Percentiles rank a stretch among this genome's conserved stretches.
Evolutionary conservation across 2,329 filamentous ascomycete genomes (phyloP).

Genomic region (Ophioceras dolichostomum): DNA sequence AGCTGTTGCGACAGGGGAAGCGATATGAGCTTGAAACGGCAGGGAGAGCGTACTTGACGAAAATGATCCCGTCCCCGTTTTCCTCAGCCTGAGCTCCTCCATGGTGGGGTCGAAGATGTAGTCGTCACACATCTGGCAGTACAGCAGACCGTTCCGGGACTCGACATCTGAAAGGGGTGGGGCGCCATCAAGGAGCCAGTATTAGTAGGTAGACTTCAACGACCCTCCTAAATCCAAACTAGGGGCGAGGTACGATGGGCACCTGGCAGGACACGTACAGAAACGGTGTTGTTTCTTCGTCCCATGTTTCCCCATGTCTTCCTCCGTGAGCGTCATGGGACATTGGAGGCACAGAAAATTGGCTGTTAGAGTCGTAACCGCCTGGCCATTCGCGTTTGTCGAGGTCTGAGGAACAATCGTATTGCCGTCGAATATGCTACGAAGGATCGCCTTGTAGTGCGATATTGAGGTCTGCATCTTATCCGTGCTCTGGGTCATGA

Average conservation of each 20-base stretch:
- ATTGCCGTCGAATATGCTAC: constrained; percentile 56
- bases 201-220: too few relatives aligned
- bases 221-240: too few relatives aligned
- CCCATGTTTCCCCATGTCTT: constrained; percentile 55
- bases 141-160: constrained; percentile 61
- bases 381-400: constrained; percentile 41
- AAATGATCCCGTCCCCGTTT: constrained; percentile 54
- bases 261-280: constrained; percentile 44
- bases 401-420: constrained; percentile 55
- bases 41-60: constrained; percentile 41
- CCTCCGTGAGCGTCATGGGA: constrained; percentile 52
- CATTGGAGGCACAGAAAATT: constrained; percentile 67
- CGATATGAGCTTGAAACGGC: too few relatives aligned
- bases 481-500: constrained; percentile 49
- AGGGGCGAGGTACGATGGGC: too few relatives aligned
- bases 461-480: constrained; percentile 56
- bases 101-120: constrained; percentile 73
- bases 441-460: constrained; percentile 60
- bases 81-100: constrained; percentile 60
- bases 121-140: constrained; percentile 73
- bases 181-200: too few relatives aligned
- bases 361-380: constrained; percentile 49
- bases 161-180: constrained; percentile 50
- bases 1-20: too few relatives aligned
- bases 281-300: constrained; percentile 60